Base-by-base conservation (phyloP, 371 early-diverging fungal species). In the Mucor lusitanicus region DNA sequence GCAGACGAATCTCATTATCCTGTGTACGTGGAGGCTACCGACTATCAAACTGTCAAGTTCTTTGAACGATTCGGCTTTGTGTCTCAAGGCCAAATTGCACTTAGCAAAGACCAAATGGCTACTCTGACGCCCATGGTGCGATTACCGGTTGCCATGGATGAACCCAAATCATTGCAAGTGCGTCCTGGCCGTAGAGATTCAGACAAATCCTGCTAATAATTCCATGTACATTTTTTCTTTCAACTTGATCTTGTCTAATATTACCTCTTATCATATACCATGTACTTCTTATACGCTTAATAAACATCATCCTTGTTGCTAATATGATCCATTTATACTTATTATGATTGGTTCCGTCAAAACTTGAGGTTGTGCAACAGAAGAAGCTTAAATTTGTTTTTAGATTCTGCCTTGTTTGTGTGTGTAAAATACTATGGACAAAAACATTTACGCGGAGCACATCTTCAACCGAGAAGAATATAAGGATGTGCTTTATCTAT, bases 1-100 rank as follows among this genome's bases (percentile, higher is more conserved):
- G 82, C 82, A 46, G 97, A 98, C 69, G 77, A 85, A 2, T 87
- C 86, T 50, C 96, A 97, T 63, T 94, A 95, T 72, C 98, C 98
- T 0, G 92, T 94, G 13, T 96, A 74, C 44, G 80, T 75, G 11
- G 76, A 80, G 32, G 80, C 97, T 66, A 96, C 93, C 65, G 95
- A 96, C 70, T 88, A 92, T 87, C 94, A 94, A 63, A 92, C 94
- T 3, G 91, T 96, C 21, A 82, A 74, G 25, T 72, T 89, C 53
- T 87, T 89, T 71, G 77, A 83, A 55, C 59, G 65, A 12, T 69
- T 71, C 58, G 80, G 78, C 3, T 82, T 82, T 53, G 66, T 61
- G 2, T 46, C 69, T 21, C 66, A 72, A n/a, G 78, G 70, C 6
- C 61, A 67, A 9, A 56, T 69, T 23, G 30, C 64, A 8, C 32